Conservation (phyloP, 495 filamentous ascomycete species). For the Aspergillus bridgeri region DNA sequence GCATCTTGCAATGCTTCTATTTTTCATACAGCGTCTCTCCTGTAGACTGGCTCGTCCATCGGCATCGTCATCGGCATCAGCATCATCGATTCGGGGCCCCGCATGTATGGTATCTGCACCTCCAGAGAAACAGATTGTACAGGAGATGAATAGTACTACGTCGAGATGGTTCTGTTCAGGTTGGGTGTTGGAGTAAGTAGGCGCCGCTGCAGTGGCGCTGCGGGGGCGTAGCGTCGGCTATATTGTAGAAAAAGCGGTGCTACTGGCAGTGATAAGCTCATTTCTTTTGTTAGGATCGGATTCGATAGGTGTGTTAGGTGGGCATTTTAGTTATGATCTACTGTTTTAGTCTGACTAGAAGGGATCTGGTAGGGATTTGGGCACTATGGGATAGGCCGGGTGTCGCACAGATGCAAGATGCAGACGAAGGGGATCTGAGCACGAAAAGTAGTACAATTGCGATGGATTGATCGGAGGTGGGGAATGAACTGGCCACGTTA, state of each 20-base stretch:
- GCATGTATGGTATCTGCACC: too few species aligned
- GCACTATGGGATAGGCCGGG: too few species aligned
- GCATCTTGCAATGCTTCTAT: too few species aligned
- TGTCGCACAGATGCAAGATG: neutral
- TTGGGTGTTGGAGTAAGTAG: slow-evolving; percentile 28
- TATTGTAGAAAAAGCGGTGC: slow-evolving; percentile 26
- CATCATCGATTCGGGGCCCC: too few species aligned
- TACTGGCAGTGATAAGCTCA: neutral
- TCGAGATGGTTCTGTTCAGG: slow-evolving; percentile 27
- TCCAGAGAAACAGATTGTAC: too few species aligned
- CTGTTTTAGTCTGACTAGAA: too few species aligned
- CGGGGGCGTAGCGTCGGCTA: slow-evolving; percentile 25
- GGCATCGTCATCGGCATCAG: too few species aligned
- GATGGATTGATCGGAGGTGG: neutral
- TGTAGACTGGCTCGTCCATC: too few species aligned
- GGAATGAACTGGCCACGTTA: neutral
- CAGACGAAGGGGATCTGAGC: neutral
- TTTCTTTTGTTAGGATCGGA: neutral
- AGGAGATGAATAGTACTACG: slow-evolving; percentile 21
- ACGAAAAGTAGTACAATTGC: neutral
- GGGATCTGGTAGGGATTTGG: too few species aligned
- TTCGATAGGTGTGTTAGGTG: neutral
- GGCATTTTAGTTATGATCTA: too few species aligned
- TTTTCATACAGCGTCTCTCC: too few species aligned
- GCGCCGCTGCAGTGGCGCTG: too few species aligned